Percentiles rank a stretch among this genome's conserved stretches.
Evolutionary conservation across 192 early-diverging fungal genomes (phyloP).

Genomic region (Spizellomyces punctatus): DNA sequence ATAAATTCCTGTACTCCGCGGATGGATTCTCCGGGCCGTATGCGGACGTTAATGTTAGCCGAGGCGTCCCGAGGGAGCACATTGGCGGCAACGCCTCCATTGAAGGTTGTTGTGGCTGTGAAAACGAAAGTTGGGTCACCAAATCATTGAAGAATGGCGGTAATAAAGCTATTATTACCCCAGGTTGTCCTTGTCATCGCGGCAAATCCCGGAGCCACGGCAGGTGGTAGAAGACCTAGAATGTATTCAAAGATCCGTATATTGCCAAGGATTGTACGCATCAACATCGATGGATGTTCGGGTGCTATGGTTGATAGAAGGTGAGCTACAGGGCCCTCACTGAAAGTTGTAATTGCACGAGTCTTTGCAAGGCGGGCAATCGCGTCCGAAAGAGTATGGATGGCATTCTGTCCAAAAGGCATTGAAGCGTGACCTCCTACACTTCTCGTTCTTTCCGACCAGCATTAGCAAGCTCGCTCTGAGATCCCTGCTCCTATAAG

Average conservation of each 20-base stretch:
- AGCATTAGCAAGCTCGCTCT: not conserved
- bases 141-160: not conserved
- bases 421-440: slow-evolving; percentile 51
- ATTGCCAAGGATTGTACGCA: slow-evolving; percentile 5
- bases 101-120: slow-evolving; percentile 4
- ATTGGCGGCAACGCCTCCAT: slow-evolving; percentile 6
- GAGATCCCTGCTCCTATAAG: not conserved
- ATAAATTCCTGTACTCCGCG: slow-evolving; percentile 6
- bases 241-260: not conserved
- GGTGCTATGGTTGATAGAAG: slow-evolving; percentile 4
- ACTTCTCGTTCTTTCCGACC: slow-evolving; percentile 8
- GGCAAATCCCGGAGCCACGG: slow-evolving; percentile 10
- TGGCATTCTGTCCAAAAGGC: slow-evolving; percentile 42
- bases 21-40: slow-evolving; percentile 18
- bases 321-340: slow-evolving; percentile 15
- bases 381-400: slow-evolving; percentile 39
- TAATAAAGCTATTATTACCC: not conserved
- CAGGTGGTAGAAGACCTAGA: not conserved
- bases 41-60: slow-evolving; percentile 12
- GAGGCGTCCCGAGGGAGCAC: slow-evolving; percentile 18
- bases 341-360: slow-evolving; percentile 24
- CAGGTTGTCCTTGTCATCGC: slow-evolving; percentile 30
- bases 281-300: slow-evolving; percentile 14
- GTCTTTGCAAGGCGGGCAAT: slow-evolving; percentile 33
- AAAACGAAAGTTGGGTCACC: too few species aligned